Base-by-base conservation (phyloP, 495 filamentous ascomycete genomes). In the Pseudomonodictys pantanalensis region DNA sequence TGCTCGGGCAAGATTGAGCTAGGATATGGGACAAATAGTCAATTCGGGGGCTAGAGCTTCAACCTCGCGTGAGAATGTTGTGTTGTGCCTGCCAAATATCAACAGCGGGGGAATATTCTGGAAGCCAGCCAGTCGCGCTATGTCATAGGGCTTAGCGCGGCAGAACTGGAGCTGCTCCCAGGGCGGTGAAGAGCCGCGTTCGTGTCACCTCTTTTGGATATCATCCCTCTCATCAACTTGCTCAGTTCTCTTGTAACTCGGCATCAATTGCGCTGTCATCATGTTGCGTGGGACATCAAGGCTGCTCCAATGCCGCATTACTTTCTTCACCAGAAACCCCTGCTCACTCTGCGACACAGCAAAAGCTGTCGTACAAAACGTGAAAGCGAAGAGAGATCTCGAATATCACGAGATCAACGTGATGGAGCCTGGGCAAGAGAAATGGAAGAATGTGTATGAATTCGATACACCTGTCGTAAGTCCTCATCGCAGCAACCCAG, bases 401-500 rank as follows among this genome's bases (percentile, higher is more conserved):
- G 82, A 79, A 35, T 95, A 89, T 71, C 72, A 78, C n/a, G 88
- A 95, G 70, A 77, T 89, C 42, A 84, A 96, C 70, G 88, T 96
- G 18, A 85, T 91, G 81, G 76, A 77, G 28, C 76, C 80, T 0
- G 81, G 76, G 35, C 78, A 82, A 33, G 80, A 85, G 61, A 58
- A 72, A 25, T 96, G 91, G 91, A 87, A 83, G 66, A 80, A 86
- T 68, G 70, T 89, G 12, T 96, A 96, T 68, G 91, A 95, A 23
- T 92, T 95, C 69, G 91, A 96, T 68, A 87, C 90, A 0, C 91
- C 91, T 2, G 91, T 96, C 47, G 86, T 89, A 72, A 57, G 81
- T n/a, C n/a, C n/a, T n/a, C 66, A 33, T 42, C 43, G 32, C 23
- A 45, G 2, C 15, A 30, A 41, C 17, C 28, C 4, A 28, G 12